Conservation (phyloP, 805 yeast species). For the Wickerhamiella cacticola region DNA sequence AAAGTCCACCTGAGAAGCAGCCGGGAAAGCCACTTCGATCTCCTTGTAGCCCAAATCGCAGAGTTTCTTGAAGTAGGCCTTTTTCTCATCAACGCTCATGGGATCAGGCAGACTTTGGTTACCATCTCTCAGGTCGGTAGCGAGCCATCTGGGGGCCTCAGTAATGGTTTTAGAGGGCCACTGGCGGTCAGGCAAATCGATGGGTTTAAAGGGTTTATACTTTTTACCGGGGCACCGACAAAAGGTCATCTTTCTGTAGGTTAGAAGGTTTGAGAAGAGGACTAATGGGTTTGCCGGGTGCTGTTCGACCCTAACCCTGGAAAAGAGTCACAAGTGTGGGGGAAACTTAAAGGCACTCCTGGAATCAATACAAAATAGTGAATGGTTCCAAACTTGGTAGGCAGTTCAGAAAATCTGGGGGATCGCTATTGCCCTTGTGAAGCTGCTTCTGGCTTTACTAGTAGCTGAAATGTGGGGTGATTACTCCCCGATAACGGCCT, state of each 20-base stretch:
- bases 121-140: slow-evolving; percentile 75
- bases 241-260: slow-evolving; percentile 5
- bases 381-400: too few relatives aligned
- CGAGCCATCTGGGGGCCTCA: slow-evolving; percentile 68
- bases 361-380: too few relatives aligned
- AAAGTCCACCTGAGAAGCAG: slow-evolving; percentile 69
- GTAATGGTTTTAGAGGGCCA: slow-evolving; percentile 56
- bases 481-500: too few relatives aligned
- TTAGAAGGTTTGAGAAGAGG: too few relatives aligned
- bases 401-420: too few relatives aligned
- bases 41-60: slow-evolving; percentile 69
- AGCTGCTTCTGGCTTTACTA: too few relatives aligned
- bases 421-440: too few relatives aligned
- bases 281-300: not conserved
- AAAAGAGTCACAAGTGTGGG: slow-evolving; percentile 5
- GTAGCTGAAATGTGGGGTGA: too few relatives aligned
- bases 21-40: slow-evolving; percentile 72
- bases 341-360: too few relatives aligned
- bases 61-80: slow-evolving; percentile 53
- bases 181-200: slow-evolving; percentile 47
- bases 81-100: slow-evolving; percentile 70
- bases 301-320: slow-evolving; percentile 1
- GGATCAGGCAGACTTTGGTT: slow-evolving; percentile 80
- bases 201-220: slow-evolving; percentile 44
- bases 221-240: slow-evolving; percentile 28